Evolutionary conservation across 164 flowering plant genomes (phyloP).

Genomic region (Houttuynia cordata): DNA sequence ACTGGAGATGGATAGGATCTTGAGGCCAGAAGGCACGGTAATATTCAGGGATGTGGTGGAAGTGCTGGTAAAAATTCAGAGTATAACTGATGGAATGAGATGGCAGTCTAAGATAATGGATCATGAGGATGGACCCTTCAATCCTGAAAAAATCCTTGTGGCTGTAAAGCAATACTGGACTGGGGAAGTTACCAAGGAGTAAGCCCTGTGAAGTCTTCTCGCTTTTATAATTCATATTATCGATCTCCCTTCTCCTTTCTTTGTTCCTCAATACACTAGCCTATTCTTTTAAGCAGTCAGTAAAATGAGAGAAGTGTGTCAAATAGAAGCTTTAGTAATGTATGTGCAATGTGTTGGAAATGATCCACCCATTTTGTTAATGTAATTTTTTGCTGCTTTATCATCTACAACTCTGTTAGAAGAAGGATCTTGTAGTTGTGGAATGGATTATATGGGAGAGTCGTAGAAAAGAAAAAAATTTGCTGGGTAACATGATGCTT

Average conservation of each 20-base stretch:
- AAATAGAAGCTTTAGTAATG: too few relatives aligned
- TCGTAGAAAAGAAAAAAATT: too few relatives aligned
- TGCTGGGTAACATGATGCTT: too few relatives aligned
- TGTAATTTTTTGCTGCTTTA: too few relatives aligned
- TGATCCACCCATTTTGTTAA: too few relatives aligned
- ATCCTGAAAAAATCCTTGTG: conserved; percentile 85
- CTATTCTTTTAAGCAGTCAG: too few relatives aligned
- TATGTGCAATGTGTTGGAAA: too few relatives aligned
- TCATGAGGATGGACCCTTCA: conserved; percentile 90
- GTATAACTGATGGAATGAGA: conserved; percentile 70
- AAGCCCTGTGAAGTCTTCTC: background rate
- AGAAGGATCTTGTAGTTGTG: too few relatives aligned
- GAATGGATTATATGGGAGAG: too few relatives aligned
- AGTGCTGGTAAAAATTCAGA: conserved; percentile 62
- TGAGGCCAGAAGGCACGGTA: conserved; percentile 93
- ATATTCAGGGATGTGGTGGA: conserved; percentile 85
- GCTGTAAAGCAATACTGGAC: conserved; percentile 92
- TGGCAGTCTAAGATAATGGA: conserved; percentile 82
- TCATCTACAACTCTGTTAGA: too few relatives aligned
- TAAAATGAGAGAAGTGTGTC: too few relatives aligned
- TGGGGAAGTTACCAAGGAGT: conserved; percentile 23
- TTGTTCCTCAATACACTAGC: too few relatives aligned
- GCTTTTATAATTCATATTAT: background rate
- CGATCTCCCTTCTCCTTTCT: background rate
- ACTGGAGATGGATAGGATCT: conserved; percentile 90